Conservation (phyloP, 495 filamentous ascomycete species). For the Podospora didyma region DNA sequence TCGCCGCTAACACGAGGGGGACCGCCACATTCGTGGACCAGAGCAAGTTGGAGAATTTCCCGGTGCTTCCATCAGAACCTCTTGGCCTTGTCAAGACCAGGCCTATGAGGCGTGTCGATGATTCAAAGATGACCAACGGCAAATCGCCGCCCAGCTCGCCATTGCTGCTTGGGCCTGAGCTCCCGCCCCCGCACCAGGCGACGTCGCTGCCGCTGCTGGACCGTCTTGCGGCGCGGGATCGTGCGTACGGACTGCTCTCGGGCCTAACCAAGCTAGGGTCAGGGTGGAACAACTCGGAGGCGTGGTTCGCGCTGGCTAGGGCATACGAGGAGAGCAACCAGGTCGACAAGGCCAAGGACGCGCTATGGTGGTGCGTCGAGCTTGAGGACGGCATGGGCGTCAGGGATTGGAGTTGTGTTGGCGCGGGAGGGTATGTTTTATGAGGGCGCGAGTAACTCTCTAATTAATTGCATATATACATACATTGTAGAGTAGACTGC, state of each 20-base stretch:
- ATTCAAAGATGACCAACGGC: background rate
- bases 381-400: conserved; percentile 63
- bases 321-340: conserved; percentile 83
- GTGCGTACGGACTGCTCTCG: conserved; percentile 78
- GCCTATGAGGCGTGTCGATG: conserved; percentile 4
- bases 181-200: conserved; percentile 42
- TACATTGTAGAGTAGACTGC: too few species aligned
- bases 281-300: conserved; percentile 91
- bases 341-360: conserved; percentile 73
- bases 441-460: too few species aligned
- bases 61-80: conserved; percentile 33
- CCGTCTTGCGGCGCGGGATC: conserved; percentile 77
- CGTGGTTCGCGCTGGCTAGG: conserved; percentile 83
- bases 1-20: background rate
- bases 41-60: conserved; percentile 13
- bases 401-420: conserved; percentile 54
- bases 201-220: conserved; percentile 62
- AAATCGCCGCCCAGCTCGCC: conserved; percentile 10
- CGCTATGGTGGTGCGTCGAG: conserved; percentile 74
- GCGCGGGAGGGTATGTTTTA: conserved; percentile 56
- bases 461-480: background rate
- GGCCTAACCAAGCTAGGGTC: conserved; percentile 77
- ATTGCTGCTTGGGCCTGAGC: conserved; percentile 20
- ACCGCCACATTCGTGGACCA: conserved; percentile 5
- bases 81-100: conserved; percentile 32